Percentiles rank a stretch among this genome's conserved stretches.
phyloP scores from a whole-genome alignment of 208 protist species.

The Hexamita inflata region DNA sequence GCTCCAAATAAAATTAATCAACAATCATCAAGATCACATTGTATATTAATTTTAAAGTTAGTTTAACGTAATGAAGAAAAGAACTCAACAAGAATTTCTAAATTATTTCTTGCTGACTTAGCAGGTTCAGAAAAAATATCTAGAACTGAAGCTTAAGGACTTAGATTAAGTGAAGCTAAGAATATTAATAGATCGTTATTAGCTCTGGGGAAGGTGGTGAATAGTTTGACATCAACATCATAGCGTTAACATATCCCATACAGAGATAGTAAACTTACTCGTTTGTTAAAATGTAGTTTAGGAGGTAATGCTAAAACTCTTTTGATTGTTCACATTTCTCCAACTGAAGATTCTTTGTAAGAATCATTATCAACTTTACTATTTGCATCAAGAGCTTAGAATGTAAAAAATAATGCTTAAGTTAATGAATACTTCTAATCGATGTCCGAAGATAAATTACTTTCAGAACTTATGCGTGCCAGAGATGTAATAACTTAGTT shows the following conservation, averaged over 20 bases:
- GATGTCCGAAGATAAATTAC: no score
- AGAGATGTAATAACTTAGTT: no score
- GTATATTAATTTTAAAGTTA: no score
- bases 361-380: slow-evolving; percentile 41
- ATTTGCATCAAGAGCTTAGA: slow-evolving; percentile 34
- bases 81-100: no score
- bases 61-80: no score
- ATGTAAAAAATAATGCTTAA: slow-evolving; percentile 39
- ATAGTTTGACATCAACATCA: no score
- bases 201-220: slow-evolving; percentile 30
- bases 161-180: slow-evolving; percentile 20
- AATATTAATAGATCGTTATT: slow-evolving; percentile 27
- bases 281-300: slow-evolving; percentile 59
- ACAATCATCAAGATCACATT: no score
- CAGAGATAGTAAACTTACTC: slow-evolving; percentile 71
- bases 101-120: slow-evolving; percentile 40
- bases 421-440: slow-evolving; percentile 45
- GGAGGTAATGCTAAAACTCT: slow-evolving; percentile 51
- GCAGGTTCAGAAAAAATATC: slow-evolving; percentile 33
- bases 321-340: slow-evolving; percentile 44
- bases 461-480: no score
- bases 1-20: no score
- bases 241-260: slow-evolving; percentile 43
- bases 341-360: slow-evolving; percentile 46
- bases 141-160: slow-evolving; percentile 26